These are phyloP conservation scores for Gleditsia sinensis DNA, from an alignment of 306 rosid species.

Conservation along the genomic window DNA sequence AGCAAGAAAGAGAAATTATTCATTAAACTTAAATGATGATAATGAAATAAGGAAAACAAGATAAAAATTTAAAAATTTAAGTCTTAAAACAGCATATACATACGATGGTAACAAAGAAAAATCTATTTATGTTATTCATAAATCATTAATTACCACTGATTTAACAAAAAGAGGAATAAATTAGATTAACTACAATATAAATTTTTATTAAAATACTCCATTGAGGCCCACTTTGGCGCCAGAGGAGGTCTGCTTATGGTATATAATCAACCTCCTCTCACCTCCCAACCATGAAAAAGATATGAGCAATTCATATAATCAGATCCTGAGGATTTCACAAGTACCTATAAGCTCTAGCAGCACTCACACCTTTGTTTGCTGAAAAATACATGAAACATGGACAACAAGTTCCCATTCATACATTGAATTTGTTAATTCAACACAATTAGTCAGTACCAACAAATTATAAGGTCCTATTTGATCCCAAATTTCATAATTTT, in stretches of 20 bases:
- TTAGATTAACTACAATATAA: not conserved
- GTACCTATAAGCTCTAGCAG: not conserved
- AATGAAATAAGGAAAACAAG: not conserved
- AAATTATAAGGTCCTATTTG: not conserved
- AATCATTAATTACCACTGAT: not conserved
- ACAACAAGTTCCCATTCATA: not conserved
- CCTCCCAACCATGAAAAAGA: not conserved
- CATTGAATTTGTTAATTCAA: not conserved
- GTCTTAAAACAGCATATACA: not conserved
- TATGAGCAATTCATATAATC: not conserved
- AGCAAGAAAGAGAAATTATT: not conserved
- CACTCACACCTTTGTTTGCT: not conserved
- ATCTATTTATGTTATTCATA: not conserved
- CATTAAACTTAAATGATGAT: too few relatives aligned
- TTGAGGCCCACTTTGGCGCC: not conserved
- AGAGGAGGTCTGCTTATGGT: not conserved
- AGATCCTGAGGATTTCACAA: not conserved
- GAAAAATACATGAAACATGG: not conserved
- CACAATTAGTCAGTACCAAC: not conserved
- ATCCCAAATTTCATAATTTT: not conserved
- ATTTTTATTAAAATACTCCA: too few relatives aligned
- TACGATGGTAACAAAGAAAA: not conserved
- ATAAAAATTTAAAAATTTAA: not conserved
- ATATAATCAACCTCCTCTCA: not conserved
- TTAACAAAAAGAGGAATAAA: not conserved